Evolutionary conservation across 768 basidiomycete species (phyloP).

Genomic region (Suillus subluteus): DNA sequence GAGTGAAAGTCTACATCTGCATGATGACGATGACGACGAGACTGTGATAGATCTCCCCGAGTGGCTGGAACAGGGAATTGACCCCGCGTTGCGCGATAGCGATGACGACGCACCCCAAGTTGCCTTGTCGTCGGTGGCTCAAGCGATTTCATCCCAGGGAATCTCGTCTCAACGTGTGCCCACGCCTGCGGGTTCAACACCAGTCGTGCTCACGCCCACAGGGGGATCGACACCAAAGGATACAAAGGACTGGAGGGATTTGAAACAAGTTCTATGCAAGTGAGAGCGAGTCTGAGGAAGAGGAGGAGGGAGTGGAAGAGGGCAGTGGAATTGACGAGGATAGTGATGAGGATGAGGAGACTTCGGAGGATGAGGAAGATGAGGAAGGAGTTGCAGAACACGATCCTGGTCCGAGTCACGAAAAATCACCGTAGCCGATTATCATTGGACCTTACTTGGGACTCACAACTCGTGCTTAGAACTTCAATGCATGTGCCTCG

Average conservation of each 20-base stretch:
- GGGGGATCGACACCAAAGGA: constrained; percentile 48
- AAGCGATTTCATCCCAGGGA: constrained; percentile 46
- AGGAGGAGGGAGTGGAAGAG: constrained; percentile 34
- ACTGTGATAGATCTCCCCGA: constrained; percentile 59
- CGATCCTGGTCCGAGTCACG: background rate
- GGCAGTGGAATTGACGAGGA: constrained; percentile 24
- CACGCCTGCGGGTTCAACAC: constrained; percentile 39
- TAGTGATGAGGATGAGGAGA: constrained; percentile 34
- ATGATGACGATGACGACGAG: constrained; percentile 39
- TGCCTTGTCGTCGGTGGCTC: constrained; percentile 6
- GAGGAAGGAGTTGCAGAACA: constrained; percentile 18
- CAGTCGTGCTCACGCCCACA: constrained; percentile 62
- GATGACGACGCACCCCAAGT: constrained; percentile 50
- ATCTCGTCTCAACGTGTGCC: constrained; percentile 29
- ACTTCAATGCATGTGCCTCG: background rate
- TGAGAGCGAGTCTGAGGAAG: constrained; percentile 33
- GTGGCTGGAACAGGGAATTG: constrained; percentile 88
- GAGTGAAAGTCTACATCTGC: constrained; percentile 42
- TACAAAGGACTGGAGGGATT: constrained; percentile 55
- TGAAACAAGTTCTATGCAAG: constrained; percentile 79
- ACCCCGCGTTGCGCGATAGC: constrained; percentile 71
- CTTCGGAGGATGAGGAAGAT: constrained; percentile 32
- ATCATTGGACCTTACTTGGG: background rate
- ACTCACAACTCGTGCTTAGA: background rate
- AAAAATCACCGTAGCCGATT: background rate